Base-by-base conservation (phyloP, 331 rosid species). In the Malus hybrid region DNA sequence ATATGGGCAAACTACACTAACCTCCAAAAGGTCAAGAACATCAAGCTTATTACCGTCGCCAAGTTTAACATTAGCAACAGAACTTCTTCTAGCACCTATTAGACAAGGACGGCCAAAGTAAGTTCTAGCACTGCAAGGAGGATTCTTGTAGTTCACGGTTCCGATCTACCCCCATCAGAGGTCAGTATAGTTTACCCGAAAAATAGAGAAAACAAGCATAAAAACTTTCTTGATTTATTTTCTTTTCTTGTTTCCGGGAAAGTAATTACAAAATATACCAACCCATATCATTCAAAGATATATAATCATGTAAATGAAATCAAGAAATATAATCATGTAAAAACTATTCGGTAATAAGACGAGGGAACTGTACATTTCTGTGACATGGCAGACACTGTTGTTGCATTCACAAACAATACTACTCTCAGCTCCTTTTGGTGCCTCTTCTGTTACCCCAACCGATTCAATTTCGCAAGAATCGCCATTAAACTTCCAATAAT, bases 341-440 rank as follows among this genome's bases (percentile, higher is more conserved):
- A n/a, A 63, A 10, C 31, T 32, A 55, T 39, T 2, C 2, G 57
- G 63, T 33, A 77, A 71, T 7, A 77, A 78, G 83, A 83, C 19
- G 28, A 74, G 77, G 67, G 32, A 74, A 19, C 71, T 73, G 33
- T 91, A 93, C 96, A 93, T 84, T 78, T 20, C 81, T 81, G 83
- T 77, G 39, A 91, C 90, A 66, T 93, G 98, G 79, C 96, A 91
- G 82, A 63, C 74, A 24, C 72, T 75, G 57, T 15, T 54, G 54
- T 80, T 80, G 72, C 85, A 84, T 16, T 87, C 83, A 65, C 88
- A 87, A 32, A 0, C 42, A 56, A 87, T 61, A 28, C 9, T 68
- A 28, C 42, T 11, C 6, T 72, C 31, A 31, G 88, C 13, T 69
- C 59, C 76, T 44, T 24, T 39, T 0, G 83, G 85, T 32, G 75